Evolutionary conservation across 192 early-diverging fungal species (phyloP), one percentile per base, ranked within the genome.

Genomic region (Coemansia sp.): DNA sequence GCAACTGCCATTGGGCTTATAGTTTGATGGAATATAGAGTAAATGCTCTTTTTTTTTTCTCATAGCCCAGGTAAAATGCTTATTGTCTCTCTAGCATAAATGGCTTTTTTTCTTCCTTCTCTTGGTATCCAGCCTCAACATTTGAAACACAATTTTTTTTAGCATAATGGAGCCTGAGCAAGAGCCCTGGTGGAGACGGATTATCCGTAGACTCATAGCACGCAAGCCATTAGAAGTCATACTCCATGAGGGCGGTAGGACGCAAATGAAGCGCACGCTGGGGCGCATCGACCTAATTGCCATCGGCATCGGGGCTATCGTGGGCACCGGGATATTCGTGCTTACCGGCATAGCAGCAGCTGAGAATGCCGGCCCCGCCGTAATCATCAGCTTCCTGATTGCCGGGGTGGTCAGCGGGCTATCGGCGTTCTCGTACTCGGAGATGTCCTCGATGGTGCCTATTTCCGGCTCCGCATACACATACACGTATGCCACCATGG

Each of bases 391-490:
- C 14, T 91, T 90, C 39, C 49, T 92, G 21, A 83, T 96, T 9
- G 84, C 89, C 15, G 91, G 88, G 10, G 53, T 93, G 20, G 81
- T 87, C 15, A 79, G 85, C 20, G 86, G 79, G 10, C 77, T 93
- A 50, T 88, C 91, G 2, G 87, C 86, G 1, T 79, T 96, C 2
- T 90, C 87, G 38, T 96, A 94, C 57, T 86, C 91, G 8, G 92
- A 96, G 72, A 77, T 96, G 73, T 84, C 89, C 0, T 86, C 91
- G 8, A 88, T 91, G 86, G 83, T 94, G 18, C 91, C 92, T 1
- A 82, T 91, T 13, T 84, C 91, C 7, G 92, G 93, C 6, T 92
- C 91, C 0, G 89, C 93, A 6, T 96, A 93, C 63, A 87, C 89
- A 0, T 96, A 87, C 48, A 82, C 87, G 2, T 96, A 94, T 52